These are phyloP conservation scores for Pharus latifolius DNA, from an alignment of 176 grass and related monocot species.

Conservation along the genomic window DNA sequence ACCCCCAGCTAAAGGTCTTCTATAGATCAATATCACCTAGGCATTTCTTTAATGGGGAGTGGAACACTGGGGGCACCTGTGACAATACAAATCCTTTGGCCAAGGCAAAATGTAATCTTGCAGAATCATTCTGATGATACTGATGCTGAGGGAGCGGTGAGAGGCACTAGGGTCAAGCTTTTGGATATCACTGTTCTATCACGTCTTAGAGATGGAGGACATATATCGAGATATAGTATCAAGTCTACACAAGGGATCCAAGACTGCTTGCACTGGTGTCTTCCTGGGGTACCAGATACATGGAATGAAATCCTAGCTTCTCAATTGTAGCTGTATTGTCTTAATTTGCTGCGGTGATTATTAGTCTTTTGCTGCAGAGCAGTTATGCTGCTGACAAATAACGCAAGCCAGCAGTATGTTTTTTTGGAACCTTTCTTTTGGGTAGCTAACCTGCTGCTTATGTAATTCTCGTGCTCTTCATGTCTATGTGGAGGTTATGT, in stretches of 20 bases:
- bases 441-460: too few species aligned
- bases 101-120: slow-evolving; percentile 45
- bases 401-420: not conserved
- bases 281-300: slow-evolving; percentile 74
- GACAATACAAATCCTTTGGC: slow-evolving; percentile 70
- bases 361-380: slow-evolving; percentile 7
- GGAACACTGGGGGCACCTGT: slow-evolving; percentile 62
- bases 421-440: not conserved
- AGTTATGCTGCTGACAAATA: not conserved
- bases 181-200: slow-evolving; percentile 76
- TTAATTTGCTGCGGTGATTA: not conserved
- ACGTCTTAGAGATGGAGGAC: slow-evolving; percentile 65
- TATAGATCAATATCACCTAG: slow-evolving; percentile 67
- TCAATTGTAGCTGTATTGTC: slow-evolving; percentile 56
- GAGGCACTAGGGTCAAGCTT: slow-evolving; percentile 51
- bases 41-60: slow-evolving; percentile 84
- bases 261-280: slow-evolving; percentile 94
- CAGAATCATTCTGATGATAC: slow-evolving; percentile 47
- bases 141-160: slow-evolving; percentile 49
- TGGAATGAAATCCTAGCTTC: slow-evolving; percentile 87
- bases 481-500: too few species aligned
- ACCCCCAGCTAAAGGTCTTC: slow-evolving; percentile 61
- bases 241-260: slow-evolving; percentile 53
- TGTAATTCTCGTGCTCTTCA: too few species aligned
- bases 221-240: slow-evolving; percentile 75